A percentile compares a stretch with the other conserved stretches of the same genome.
These are phyloP conservation scores for Claviceps humidiphila DNA, from an alignment of 2,329 filamentous ascomycete species.

Conservation along the genomic window DNA sequence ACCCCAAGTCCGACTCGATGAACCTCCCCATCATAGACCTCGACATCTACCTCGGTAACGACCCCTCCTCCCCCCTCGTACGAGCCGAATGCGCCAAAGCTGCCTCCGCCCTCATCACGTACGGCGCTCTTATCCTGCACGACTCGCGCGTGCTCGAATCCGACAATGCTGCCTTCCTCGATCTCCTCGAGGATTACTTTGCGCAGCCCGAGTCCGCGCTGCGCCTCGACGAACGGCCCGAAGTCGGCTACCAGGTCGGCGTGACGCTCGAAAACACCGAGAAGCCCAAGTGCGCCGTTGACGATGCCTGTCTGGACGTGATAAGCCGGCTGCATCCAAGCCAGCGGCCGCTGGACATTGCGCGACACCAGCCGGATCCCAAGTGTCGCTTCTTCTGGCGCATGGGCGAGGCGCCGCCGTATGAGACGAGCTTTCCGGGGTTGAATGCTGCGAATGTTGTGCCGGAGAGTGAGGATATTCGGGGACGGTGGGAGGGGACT, in stretches of 20 bases:
- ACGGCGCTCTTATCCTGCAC: slow-evolving; percentile 46
- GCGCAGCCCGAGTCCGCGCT: slow-evolving; percentile 38
- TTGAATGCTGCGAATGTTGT: slow-evolving; percentile 43
- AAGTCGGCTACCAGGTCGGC: slow-evolving; percentile 46
- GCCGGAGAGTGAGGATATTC: slow-evolving; percentile 35
- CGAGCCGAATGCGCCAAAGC: slow-evolving; percentile 39
- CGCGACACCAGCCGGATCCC: slow-evolving; percentile 42
- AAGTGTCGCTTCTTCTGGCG: slow-evolving; percentile 53
- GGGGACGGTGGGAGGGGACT: slow-evolving; percentile 35
- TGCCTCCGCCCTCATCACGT: slow-evolving; percentile 43
- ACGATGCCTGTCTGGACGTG: slow-evolving; percentile 45
- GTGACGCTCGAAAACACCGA: slow-evolving; percentile 51
- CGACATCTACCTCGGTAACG: slow-evolving; percentile 37
- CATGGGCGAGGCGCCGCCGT: slow-evolving; percentile 41
- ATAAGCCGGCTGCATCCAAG: slow-evolving; percentile 39
- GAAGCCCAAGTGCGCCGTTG: slow-evolving; percentile 49
- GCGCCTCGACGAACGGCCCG: slow-evolving; percentile 39
- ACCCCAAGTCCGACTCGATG: slow-evolving; percentile 26
- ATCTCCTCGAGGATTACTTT: slow-evolving; percentile 53
- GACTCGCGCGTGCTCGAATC: slow-evolving; percentile 43
- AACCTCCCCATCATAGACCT: slow-evolving; percentile 47
- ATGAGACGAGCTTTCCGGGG: slow-evolving; percentile 39
- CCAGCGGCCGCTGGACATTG: slow-evolving; percentile 45
- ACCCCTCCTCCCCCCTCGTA: slow-evolving; percentile 28
- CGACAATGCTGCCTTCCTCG: slow-evolving; percentile 44